Conservation (phyloP, 331 rosid genomes). For the Spiraea crenata region DNA sequence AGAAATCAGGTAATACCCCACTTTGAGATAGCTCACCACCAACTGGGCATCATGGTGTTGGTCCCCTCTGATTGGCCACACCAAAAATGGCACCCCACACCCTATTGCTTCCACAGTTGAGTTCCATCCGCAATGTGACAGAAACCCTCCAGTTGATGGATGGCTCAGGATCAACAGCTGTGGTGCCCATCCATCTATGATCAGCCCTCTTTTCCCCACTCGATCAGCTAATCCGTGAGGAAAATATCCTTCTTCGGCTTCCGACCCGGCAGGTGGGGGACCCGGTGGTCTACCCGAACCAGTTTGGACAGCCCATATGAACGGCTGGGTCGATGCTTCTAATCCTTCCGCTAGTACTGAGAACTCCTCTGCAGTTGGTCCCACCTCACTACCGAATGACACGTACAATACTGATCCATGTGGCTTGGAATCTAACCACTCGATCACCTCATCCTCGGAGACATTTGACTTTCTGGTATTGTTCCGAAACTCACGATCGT, state of each 20-base stretch:
- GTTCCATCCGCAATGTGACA: slow-evolving; percentile 82
- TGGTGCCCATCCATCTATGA: slow-evolving; percentile 78
- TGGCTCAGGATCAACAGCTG: slow-evolving; percentile 70
- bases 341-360: slow-evolving; percentile 35
- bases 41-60: slow-evolving; percentile 48
- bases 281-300: slow-evolving; percentile 38
- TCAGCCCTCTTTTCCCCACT: slow-evolving; percentile 54
- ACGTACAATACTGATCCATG: slow-evolving; percentile 51
- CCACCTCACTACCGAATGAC: slow-evolving; percentile 59
- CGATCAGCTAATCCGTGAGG: slow-evolving; percentile 38
- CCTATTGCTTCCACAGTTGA: slow-evolving; percentile 61
- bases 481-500: slow-evolving; percentile 40
- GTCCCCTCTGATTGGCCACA: slow-evolving; percentile 77
- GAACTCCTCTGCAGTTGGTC: slow-evolving; percentile 47
- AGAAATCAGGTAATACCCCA: slow-evolving; percentile 36
- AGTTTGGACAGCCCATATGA: slow-evolving; percentile 60
- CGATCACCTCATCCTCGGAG: slow-evolving; percentile 45
- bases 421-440: slow-evolving; percentile 57
- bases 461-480: slow-evolving; percentile 29
- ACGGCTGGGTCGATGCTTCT: slow-evolving; percentile 30
- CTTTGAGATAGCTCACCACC: slow-evolving; percentile 42
- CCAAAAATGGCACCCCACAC: slow-evolving; percentile 60
- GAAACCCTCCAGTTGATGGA: slow-evolving; percentile 66
- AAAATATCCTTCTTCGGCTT: slow-evolving; percentile 27
- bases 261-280: slow-evolving; percentile 12